Evolutionary conservation across 768 basidiomycete species (phyloP), one percentile per base, ranked within the genome.

Genomic region (Serendipita indica): DNA sequence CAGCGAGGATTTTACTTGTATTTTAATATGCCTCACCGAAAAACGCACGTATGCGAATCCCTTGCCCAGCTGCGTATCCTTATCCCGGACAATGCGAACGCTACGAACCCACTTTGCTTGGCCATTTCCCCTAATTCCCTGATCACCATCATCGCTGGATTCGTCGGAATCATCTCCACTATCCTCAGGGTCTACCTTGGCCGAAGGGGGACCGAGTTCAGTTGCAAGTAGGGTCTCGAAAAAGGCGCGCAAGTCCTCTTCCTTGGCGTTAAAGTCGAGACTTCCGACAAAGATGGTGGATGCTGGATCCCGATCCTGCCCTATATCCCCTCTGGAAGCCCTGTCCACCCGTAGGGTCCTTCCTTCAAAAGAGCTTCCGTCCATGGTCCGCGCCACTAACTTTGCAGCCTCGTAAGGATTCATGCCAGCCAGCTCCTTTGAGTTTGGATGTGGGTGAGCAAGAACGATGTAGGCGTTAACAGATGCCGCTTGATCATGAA

Each of bases 11-110:
- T 30, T 14, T 1, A 22, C 16, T 43, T n/a, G n/a, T n/a, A n/a
- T n/a, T n/a, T n/a, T n/a, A n/a, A n/a, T n/a, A 46, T n/a, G 25
- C 75, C 84, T 61, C 69, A 94, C 94, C 59, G 74, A 68, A 62
- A 97, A 89, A 64, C 90, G 83, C 18, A 98, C 82, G 66, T 97
- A 96, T 7, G 86, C 90, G 68, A 97, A 93, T 3, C 93, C 93
- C 71, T 94, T 96, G 12, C 93, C 94, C 13, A 97, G 78, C 64
- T 91, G 90, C 1, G 90, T 96, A 60, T 87, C 89, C 64, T 81
- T 82, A 68, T 98, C 94, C 46, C 89, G 78, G 57, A 96, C 77
- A 64, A 96, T 81, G 39, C 94, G 79, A n/a, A 96, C 90, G 33
- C 79, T 80, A 5, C 77, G 80, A 16, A 93, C 89, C 86, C 86